Evolutionary conservation across 106 monocot species (phyloP).

Genomic region (Dendrobium catenatum): DNA sequence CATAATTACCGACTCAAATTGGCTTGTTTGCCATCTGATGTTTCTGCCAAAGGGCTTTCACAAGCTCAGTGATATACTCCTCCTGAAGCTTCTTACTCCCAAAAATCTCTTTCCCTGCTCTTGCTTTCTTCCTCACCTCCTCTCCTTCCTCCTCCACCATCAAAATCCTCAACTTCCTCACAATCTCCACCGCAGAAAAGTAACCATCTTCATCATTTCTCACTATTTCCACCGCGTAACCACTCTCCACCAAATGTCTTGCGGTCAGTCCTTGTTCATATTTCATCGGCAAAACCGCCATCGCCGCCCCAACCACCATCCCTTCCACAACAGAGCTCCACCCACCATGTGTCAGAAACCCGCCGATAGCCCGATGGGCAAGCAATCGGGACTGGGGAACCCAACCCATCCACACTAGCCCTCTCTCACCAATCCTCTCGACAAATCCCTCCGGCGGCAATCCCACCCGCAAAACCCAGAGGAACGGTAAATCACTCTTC

Average conservation of each 20-base stretch:
- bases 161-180: slow-evolving; percentile 10
- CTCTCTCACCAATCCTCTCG: slow-evolving; percentile 11
- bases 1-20: too few species aligned
- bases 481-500: slow-evolving; percentile 30
- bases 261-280: slow-evolving; percentile 45
- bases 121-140: slow-evolving; percentile 19
- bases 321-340: slow-evolving; percentile 54
- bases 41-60: too few species aligned
- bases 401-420: slow-evolving; percentile 49
- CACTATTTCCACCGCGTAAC: slow-evolving; percentile 16
- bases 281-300: slow-evolving; percentile 12
- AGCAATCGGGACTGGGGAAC: slow-evolving; percentile 52
- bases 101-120: not conserved
- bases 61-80: too few species aligned
- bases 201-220: slow-evolving; percentile 4
- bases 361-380: slow-evolving; percentile 22
- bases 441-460: not conserved
- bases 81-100: too few species aligned
- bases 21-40: too few species aligned
- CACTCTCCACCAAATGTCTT: slow-evolving; percentile 5
- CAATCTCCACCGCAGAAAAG: slow-evolving; percentile 30
- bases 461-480: slow-evolving; percentile 51
- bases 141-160: slow-evolving; percentile 15
- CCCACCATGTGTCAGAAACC: slow-evolving; percentile 25
- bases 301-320: slow-evolving; percentile 33